Base-by-base conservation (phyloP, 371 early-diverging fungal genomes). In the Parasitella parasitica region DNA sequence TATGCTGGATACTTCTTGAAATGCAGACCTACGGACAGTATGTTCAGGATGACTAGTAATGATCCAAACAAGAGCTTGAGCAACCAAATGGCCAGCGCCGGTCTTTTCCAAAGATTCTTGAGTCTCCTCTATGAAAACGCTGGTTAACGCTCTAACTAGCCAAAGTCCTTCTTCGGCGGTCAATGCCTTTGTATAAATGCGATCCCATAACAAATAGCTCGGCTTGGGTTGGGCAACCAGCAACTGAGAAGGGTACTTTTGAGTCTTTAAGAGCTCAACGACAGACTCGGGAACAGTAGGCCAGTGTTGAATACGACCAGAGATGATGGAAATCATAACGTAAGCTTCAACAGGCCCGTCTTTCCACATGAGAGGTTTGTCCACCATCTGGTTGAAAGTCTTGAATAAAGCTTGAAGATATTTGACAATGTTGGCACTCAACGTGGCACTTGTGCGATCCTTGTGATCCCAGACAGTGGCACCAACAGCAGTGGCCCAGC, bases 141-240 rank as follows among this genome's bases (percentile, higher is more conserved):
- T 70, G 24, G 84, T 80, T 38, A 87, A 67, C 18, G 90, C 82
- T 51, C 87, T 84, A 12, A 89, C 74, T 27, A 88, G 72, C 91
- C 92, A 96, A 26, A 82, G 75, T 27, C 86, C 86, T 61, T 93
- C 94, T n/a, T 83, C 81, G 3, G 84, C 71, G 13, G 72, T 72
- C 4, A 85, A 66, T 36, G 93, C 82, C 70, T 94, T 94, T 56
- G 85, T 83, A 65, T 89, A 94, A 18, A 91, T 86, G 73, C 90
- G 91, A 58, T 94, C 94, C 84, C 88, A 89, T 48, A 94, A 69
- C 30, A 94, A 75, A 60, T 91, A 89, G 12, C 93, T 88, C 38
- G 86, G 83, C 59, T 89, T 91, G 41, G 80, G 81, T 30, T 69
- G 61, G 7, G 72, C 61, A 9, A 63, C 68, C 48, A 76, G 66